These are phyloP conservation scores for Leptodermis oblonga DNA, from an alignment of 257 asterid genomes.

Conservation along the genomic window DNA sequence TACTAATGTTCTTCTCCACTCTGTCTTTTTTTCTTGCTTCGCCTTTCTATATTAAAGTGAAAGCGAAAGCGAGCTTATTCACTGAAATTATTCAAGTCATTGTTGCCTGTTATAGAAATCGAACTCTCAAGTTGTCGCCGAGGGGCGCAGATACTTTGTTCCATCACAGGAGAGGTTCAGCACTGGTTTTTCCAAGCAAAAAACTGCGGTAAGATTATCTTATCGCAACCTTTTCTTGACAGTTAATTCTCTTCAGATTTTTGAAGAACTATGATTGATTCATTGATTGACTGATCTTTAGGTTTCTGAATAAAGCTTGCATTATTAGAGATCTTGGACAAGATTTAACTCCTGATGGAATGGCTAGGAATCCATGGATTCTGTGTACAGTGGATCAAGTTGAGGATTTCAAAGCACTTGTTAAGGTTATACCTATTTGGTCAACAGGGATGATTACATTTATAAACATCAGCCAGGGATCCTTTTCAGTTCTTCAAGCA, in stretches of 20 bases:
- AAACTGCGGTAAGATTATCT: conserved; percentile 38
- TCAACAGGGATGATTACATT: conserved; percentile 56
- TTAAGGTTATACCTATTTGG: conserved; percentile 68
- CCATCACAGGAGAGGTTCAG: conserved; percentile 39
- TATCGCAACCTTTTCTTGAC: background rate
- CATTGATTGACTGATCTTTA: conserved; percentile 17
- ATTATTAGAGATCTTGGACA: conserved; percentile 33
- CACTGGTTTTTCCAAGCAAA: conserved; percentile 36
- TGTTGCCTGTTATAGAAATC: conserved; percentile 55
- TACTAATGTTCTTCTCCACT: conserved; percentile 38
- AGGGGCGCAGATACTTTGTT: conserved; percentile 18
- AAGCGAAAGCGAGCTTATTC: conserved; percentile 38
- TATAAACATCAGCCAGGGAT: conserved; percentile 43
- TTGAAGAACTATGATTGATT: no score
- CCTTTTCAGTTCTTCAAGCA: conserved; percentile 69
- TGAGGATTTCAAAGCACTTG: conserved; percentile 62
- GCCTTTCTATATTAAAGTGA: conserved; percentile 42
- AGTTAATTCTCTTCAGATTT: background rate
- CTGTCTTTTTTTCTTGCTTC: conserved; percentile 48
- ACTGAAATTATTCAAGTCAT: conserved; percentile 45
- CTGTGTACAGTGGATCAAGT: conserved; percentile 74
- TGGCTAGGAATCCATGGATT: conserved; percentile 48
- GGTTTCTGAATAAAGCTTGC: conserved; percentile 80
- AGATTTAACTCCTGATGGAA: conserved; percentile 39
- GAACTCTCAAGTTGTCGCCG: conserved; percentile 22